Evolutionary conservation across 805 yeast genomes (phyloP), one percentile per base, ranked within the genome.

Genomic region (Brettanomyces custersianus): DNA sequence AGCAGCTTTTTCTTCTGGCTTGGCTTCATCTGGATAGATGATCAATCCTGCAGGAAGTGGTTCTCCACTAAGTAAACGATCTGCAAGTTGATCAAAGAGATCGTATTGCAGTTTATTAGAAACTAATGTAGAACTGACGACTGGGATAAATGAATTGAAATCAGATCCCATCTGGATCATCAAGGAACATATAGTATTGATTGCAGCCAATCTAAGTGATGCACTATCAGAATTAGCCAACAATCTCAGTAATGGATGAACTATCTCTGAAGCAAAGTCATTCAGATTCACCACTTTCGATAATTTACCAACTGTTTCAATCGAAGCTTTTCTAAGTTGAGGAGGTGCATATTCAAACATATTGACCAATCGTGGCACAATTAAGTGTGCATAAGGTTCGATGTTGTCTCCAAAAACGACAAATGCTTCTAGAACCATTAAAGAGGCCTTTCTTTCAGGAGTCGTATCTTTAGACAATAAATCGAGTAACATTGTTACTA

Each of bases 231-330:
- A 36, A 13, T 42, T 47, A 20, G 52, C 52, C 25, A 92, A 59
- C 0, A 86, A 79, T 38, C 96, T 62, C 6, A 88, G 59, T 10
- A 92, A 57, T 1, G 96, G 90, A 47, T 90, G 96, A 20, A 92
- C 74, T 34, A 92, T 82, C 43, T 96, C 66, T 2, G 96, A 82
- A 0, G 95, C 80, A 85, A 87, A 80, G 45, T 90, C 97, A 38
- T 76, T 77, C 37, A 92, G 61, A 41, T 76, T 71, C 4, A 90
- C 79, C 26, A 66, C 71, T 45, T 75, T 77, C 1, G 95, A 77
- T 20, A 92, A 57, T 48, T 82, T 80, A 0, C 96, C 95, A 29
- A 92, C 65, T 0, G 95, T 77, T 33, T 79, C 80, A 38, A 92
- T 78, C 0, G 96, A 87, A 30, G 83, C 77, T 39, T 70, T 72